These are phyloP conservation scores for Saccharomycopsis crataegensis DNA, from an alignment of 1,139 yeast species.

Conservation along the genomic window DNA sequence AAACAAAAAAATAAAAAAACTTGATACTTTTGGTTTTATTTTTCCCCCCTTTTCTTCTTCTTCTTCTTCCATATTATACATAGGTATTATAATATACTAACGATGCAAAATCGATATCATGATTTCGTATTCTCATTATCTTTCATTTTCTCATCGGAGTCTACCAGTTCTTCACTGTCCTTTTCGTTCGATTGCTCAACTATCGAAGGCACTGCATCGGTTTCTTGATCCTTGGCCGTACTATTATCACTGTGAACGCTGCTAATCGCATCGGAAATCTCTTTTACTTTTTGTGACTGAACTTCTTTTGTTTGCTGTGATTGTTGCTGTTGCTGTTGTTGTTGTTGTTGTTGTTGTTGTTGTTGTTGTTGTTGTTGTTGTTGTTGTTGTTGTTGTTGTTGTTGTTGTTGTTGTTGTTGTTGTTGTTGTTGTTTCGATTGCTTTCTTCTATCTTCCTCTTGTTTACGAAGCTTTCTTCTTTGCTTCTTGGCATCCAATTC, in stretches of 20 bases:
- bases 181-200: too few relatives aligned
- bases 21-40: neutral
- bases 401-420: neutral
- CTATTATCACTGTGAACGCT: neutral
- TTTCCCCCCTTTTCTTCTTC: neutral
- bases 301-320: neutral
- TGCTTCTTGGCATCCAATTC: slow-evolving; percentile 91
- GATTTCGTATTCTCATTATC: too few relatives aligned
- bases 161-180: too few relatives aligned
- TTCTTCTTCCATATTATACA: neutral
- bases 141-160: too few relatives aligned
- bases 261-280: neutral
- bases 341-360: neutral
- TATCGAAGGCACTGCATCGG: neutral
- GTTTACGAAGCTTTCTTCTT: slow-evolving; percentile 52
- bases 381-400: neutral
- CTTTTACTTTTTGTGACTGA: neutral
- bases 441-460: slow-evolving; percentile 35
- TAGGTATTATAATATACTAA: too few relatives aligned
- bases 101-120: too few relatives aligned
- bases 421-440: slow-evolving; percentile 8
- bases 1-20: too few relatives aligned
- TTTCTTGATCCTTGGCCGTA: neutral
- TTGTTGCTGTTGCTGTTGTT: neutral
- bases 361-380: neutral